Conservation (phyloP, 2,329 filamentous ascomycete species). For the Venturia carpophila region DNA sequence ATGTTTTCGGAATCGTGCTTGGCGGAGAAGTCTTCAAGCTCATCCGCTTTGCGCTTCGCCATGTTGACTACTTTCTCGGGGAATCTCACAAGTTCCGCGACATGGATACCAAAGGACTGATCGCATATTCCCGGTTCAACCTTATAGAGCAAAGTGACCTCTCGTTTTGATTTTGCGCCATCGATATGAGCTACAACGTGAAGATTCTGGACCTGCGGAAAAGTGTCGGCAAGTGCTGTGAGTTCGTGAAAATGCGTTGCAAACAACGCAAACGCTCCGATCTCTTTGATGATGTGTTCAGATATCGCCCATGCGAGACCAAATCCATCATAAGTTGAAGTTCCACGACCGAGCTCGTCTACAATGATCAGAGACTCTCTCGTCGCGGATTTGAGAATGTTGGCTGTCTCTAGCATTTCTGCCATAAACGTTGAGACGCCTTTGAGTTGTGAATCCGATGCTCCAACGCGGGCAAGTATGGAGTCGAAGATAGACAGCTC, state of each 20-base stretch:
- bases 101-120: slow-evolving; percentile 96
- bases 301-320: slow-evolving; percentile 99
- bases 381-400: slow-evolving; percentile 95
- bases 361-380: slow-evolving; percentile 96
- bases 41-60: slow-evolving; percentile 98
- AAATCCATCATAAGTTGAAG: slow-evolving; percentile 96
- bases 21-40: slow-evolving; percentile 88
- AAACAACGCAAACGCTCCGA: slow-evolving; percentile 88
- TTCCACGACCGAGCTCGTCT: slow-evolving; percentile 91
- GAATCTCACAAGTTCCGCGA: slow-evolving; percentile 92
- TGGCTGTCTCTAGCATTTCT: slow-evolving; percentile 97
- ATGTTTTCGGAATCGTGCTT: slow-evolving; percentile 55
- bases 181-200: slow-evolving; percentile 93
- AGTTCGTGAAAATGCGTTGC: slow-evolving; percentile 98
- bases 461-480: slow-evolving; percentile 90
- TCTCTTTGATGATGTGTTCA: slow-evolving; percentile 93
- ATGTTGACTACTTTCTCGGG: slow-evolving; percentile 96
- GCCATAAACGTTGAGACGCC: slow-evolving; percentile 99
- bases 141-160: slow-evolving; percentile 95
- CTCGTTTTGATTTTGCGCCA: slow-evolving; percentile 43
- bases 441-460: slow-evolving; percentile 93
- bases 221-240: slow-evolving; percentile 78
- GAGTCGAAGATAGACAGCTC: slow-evolving; percentile 95
- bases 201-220: slow-evolving; percentile 82
- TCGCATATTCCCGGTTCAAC: slow-evolving; percentile 93